Conservation (phyloP, 1,139 yeast genomes). For the Lodderomyces jiufengensis region DNA sequence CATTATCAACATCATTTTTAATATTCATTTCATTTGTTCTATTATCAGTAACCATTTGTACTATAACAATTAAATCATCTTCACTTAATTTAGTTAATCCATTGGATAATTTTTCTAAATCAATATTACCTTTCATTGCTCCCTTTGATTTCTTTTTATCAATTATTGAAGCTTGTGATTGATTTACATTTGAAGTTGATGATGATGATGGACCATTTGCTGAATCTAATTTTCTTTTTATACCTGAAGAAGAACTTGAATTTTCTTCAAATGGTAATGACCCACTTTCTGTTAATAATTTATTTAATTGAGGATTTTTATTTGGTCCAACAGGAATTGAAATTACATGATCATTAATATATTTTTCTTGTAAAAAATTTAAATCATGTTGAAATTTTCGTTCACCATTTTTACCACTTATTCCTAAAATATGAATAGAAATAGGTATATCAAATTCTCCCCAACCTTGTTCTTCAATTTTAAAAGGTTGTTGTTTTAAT, state of each 20-base stretch:
- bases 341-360: slow-evolving; percentile 73
- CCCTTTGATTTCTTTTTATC: slow-evolving; percentile 68
- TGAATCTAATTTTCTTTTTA: slow-evolving; percentile 13
- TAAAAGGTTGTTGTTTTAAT: slow-evolving; percentile 82
- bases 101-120: slow-evolving; percentile 85
- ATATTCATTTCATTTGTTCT: slow-evolving; percentile 94
- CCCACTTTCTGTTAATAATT: slow-evolving; percentile 76
- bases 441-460: slow-evolving; percentile 94
- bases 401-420: slow-evolving; percentile 80
- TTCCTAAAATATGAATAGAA: slow-evolving; percentile 62
- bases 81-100: slow-evolving; percentile 85
- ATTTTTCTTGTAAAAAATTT: slow-evolving; percentile 75
- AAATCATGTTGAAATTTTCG: slow-evolving; percentile 83
- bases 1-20: slow-evolving; percentile 93
- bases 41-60: slow-evolving; percentile 97
- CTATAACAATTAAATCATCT: slow-evolving; percentile 90
- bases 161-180: slow-evolving; percentile 13
- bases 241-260: slow-evolving; percentile 7
- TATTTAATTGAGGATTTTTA: slow-evolving; percentile 65
- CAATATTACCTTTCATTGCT: slow-evolving; percentile 68
- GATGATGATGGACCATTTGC: slow-evolving; percentile 14
- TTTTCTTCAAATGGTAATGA: slow-evolving; percentile 57
- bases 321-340: slow-evolving; percentile 60
- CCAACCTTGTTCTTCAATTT: slow-evolving; percentile 94
- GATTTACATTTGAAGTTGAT: slow-evolving; percentile 17